These are phyloP conservation scores for Crithidia brevicula DNA, from an alignment of 208 protist species.

Conservation along the genomic window DNA sequence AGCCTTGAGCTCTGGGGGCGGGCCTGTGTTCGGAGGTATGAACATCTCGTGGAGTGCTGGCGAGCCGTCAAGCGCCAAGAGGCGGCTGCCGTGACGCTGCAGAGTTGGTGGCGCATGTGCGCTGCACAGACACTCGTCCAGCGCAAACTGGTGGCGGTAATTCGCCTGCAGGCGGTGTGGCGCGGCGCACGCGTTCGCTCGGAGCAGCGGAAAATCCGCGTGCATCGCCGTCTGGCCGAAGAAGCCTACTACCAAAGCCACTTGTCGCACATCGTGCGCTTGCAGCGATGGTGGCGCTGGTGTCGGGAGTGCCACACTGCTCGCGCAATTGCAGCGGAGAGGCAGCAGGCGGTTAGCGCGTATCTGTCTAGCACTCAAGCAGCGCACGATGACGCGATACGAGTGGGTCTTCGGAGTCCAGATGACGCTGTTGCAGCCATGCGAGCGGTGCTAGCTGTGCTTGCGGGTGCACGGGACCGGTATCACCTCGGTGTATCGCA, in stretches of 20 bases:
- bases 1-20: conserved; percentile 49
- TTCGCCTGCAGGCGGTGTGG: conserved; percentile 20
- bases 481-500: conserved; percentile 20
- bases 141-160: neutral
- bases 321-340: conserved; percentile 6
- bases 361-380: conserved; percentile 37
- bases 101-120: conserved; percentile 61
- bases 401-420: conserved; percentile 6
- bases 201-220: conserved; percentile 31
- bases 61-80: conserved; percentile 13
- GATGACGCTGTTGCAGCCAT: conserved; percentile 29
- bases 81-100: conserved; percentile 43
- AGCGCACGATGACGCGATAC: conserved; percentile 31
- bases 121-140: neutral
- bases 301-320: conserved; percentile 16
- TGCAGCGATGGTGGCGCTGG: conserved; percentile 60
- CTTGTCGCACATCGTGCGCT: conserved; percentile 9
- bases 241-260: conserved; percentile 27
- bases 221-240: conserved; percentile 39
- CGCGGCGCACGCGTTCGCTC: conserved; percentile 19
- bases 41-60: conserved; percentile 22
- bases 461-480: conserved; percentile 54
- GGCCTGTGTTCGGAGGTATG: conserved; percentile 22
- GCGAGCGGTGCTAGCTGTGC: conserved; percentile 47
- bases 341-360: conserved; percentile 33